phyloP scores from a whole-genome alignment of 2,329 filamentous ascomycete species.

The Fusarium nematophilum region DNA sequence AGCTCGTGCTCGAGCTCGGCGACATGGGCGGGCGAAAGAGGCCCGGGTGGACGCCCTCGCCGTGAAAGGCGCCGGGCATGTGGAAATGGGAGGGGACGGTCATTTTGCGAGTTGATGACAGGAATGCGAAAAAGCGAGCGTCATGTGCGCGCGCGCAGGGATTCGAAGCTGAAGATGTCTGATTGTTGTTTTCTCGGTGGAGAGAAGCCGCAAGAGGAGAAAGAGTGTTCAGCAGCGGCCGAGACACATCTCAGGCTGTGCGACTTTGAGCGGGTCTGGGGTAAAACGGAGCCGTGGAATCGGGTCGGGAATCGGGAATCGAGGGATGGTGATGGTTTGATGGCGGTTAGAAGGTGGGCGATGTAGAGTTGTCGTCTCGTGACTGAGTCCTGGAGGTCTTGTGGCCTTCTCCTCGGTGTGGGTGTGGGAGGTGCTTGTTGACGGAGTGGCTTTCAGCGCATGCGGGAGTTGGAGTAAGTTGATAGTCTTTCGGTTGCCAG shows the following conservation, averaged over 20 bases:
- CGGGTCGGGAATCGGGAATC: slow-evolving; percentile 20
- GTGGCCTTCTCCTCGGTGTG: slow-evolving; percentile 27
- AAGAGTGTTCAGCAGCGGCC: slow-evolving; percentile 39
- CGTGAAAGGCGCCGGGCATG: slow-evolving; percentile 51
- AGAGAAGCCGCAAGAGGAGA: slow-evolving; percentile 19
- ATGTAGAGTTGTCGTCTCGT: slow-evolving; percentile 26
- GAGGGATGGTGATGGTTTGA: neutral
- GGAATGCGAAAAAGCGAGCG: slow-evolving; percentile 13
- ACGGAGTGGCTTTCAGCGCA: slow-evolving; percentile 3
- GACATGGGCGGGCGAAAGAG: slow-evolving; percentile 61
- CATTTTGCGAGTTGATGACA: slow-evolving; percentile 36
- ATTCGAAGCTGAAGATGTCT: slow-evolving; percentile 4
- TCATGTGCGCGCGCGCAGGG: slow-evolving; percentile 6
- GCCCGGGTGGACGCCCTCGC: slow-evolving; percentile 56
- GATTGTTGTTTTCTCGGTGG: slow-evolving; percentile 15
- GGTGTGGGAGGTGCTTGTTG: neutral
- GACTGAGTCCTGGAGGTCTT: slow-evolving; percentile 28
- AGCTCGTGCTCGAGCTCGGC: slow-evolving; percentile 53
- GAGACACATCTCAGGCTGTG: slow-evolving; percentile 43
- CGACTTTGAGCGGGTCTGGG: slow-evolving; percentile 32
- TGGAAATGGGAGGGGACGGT: slow-evolving; percentile 48
- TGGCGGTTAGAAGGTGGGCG: neutral
- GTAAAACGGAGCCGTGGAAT: slow-evolving; percentile 11
- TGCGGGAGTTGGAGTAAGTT: slow-evolving; percentile 7
- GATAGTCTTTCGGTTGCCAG: slow-evolving; percentile 13